These are phyloP conservation scores for Colletotrichum tamarilloi DNA, from an alignment of 2,329 filamentous ascomycete species.

Conservation along the genomic window DNA sequence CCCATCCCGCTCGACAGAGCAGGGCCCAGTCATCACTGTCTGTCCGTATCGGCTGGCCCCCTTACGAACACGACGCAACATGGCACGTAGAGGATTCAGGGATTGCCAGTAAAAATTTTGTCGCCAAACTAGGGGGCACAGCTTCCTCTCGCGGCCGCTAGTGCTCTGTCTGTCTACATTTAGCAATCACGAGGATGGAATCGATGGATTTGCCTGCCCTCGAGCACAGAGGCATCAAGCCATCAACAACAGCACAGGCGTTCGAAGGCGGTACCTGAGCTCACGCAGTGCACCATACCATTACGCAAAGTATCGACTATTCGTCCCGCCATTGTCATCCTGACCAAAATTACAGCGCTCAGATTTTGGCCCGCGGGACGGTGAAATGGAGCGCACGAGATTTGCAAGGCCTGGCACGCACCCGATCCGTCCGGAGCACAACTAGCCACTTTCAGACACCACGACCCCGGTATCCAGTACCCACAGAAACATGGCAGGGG, in stretches of 20 bases:
- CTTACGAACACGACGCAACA: conserved; percentile 9
- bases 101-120: conserved; percentile 1
- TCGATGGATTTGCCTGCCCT: no score
- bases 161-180: neutral
- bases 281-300: neutral
- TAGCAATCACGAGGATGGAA: neutral
- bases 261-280: neutral
- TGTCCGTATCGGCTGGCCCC: neutral
- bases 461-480: neutral
- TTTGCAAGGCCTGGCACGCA: conserved; percentile 10
- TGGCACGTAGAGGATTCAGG: conserved; percentile 3
- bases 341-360: neutral
- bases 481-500: conserved; percentile 10
- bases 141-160: neutral
- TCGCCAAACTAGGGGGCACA: neutral
- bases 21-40: neutral
- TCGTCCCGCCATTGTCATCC: neutral
- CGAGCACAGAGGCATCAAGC: neutral
- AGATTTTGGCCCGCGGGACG: conserved; percentile 1
- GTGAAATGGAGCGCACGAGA: conserved; percentile 4
- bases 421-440: conserved; percentile 11
- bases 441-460: conserved; percentile 11
- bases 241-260: neutral
- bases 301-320: neutral
- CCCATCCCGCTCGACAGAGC: neutral